A percentile compares a stretch with the other conserved stretches of the same genome.
These are phyloP conservation scores for Podaxis rugospora DNA, from an alignment of 768 basidiomycete genomes.

Conservation along the genomic window DNA sequence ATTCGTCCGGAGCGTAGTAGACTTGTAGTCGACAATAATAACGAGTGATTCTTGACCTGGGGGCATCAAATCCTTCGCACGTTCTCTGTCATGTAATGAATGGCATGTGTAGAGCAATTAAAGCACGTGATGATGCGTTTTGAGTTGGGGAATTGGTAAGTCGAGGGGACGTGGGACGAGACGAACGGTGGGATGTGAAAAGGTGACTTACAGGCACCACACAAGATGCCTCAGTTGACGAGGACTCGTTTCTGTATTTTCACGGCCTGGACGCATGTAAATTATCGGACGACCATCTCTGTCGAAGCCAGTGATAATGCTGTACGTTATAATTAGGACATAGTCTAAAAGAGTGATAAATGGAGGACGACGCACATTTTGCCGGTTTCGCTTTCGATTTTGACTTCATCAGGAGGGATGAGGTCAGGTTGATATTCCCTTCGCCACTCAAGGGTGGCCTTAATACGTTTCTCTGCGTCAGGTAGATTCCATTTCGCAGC, in stretches of 20 bases:
- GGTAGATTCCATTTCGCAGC: slow-evolving; percentile 80
- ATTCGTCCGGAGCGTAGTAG: slow-evolving; percentile 76
- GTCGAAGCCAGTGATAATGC: slow-evolving; percentile 83
- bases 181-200: neutral
- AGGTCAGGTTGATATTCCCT: slow-evolving; percentile 82
- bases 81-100: slow-evolving; percentile 50
- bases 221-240: slow-evolving; percentile 84
- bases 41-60: slow-evolving; percentile 78
- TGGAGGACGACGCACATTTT: slow-evolving; percentile 62
- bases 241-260: slow-evolving; percentile 76
- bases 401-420: slow-evolving; percentile 76
- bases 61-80: slow-evolving; percentile 87
- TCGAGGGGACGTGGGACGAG: neutral
- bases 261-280: slow-evolving; percentile 84
- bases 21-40: slow-evolving; percentile 84
- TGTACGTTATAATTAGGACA: slow-evolving; percentile 21
- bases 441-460: slow-evolving; percentile 79
- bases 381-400: slow-evolving; percentile 77
- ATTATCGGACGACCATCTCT: slow-evolving; percentile 82
- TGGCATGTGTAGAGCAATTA: neutral
- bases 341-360: neutral
- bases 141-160: neutral
- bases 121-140: neutral
- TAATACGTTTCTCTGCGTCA: slow-evolving; percentile 75
- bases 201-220: slow-evolving; percentile 70